Evolutionary conservation across 129 eudicot genomes (phyloP).

Genomic region (Lonicera japonica): DNA sequence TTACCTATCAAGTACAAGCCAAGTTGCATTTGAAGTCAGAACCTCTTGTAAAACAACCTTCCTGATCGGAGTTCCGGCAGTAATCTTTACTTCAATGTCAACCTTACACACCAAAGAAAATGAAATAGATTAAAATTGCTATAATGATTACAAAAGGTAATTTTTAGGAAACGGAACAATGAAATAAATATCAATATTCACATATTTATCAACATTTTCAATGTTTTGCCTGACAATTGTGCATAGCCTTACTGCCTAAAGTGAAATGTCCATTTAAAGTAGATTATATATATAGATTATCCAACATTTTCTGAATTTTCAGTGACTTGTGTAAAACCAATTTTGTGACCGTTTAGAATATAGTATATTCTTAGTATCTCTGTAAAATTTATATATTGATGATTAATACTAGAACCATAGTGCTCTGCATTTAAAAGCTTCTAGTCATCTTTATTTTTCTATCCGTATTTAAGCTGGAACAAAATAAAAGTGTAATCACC

Average conservation of each 20-base stretch:
- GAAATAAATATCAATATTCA: too few species aligned
- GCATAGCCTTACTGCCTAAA: too few species aligned
- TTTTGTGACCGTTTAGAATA: too few species aligned
- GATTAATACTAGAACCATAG: background rate
- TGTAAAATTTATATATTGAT: background rate
- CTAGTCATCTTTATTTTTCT: background rate
- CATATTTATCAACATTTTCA: too few species aligned
- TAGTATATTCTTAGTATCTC: background rate
- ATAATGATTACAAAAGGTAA: background rate
- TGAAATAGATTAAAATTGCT: background rate
- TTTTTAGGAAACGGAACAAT: too few species aligned
- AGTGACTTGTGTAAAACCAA: too few species aligned
- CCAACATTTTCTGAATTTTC: too few species aligned
- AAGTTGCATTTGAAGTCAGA: slow-evolving; percentile 47
- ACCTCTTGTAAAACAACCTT: slow-evolving; percentile 61
- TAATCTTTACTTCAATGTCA: slow-evolving; percentile 78
- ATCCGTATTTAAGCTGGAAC: too few species aligned
- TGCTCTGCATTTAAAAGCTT: background rate
- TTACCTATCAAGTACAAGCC: slow-evolving; percentile 77
- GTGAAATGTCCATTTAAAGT: too few species aligned
- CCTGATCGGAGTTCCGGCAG: slow-evolving; percentile 66
- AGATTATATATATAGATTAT: too few species aligned
- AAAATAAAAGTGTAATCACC: background rate
- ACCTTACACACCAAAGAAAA: slow-evolving; percentile 31
- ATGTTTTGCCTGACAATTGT: too few species aligned